phyloP scores from a whole-genome alignment of 306 rosid species.

The Cucumis melo region DNA sequence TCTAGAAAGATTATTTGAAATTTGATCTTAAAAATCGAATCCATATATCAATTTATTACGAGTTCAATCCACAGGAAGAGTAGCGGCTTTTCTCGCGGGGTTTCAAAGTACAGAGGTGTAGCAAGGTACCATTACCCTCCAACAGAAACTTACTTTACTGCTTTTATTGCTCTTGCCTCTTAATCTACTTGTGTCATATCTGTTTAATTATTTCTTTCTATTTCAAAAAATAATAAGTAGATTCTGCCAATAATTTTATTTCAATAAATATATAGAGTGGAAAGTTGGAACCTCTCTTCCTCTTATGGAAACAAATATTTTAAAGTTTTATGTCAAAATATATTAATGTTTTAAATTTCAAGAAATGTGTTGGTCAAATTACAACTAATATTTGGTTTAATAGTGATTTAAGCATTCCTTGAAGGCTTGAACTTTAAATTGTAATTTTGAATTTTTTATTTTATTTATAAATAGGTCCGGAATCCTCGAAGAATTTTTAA shows the following conservation, averaged over 20 bases:
- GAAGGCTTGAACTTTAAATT: too few relatives aligned
- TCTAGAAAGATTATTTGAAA: background rate
- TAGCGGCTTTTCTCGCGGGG: conserved; percentile 96
- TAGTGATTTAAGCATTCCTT: too few relatives aligned
- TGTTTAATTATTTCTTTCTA: background rate
- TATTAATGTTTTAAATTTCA: too few relatives aligned
- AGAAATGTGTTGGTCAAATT: too few relatives aligned
- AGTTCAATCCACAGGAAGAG: conserved; percentile 46
- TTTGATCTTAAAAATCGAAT: background rate
- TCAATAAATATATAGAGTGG: too few relatives aligned
- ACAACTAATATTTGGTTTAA: too few relatives aligned
- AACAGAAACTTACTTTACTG: background rate
- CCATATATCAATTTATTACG: too few relatives aligned
- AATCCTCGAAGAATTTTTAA: too few relatives aligned
- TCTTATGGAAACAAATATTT: background rate
- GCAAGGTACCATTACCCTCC: conserved; percentile 47
- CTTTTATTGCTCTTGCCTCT: too few relatives aligned
- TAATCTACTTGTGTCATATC: background rate
- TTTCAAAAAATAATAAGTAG: background rate
- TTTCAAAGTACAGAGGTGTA: conserved; percentile 87
- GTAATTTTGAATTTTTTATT: background rate
- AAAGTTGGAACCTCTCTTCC: background rate
- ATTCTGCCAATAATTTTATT: background rate
- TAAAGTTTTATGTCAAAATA: too few relatives aligned
- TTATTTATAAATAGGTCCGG: too few relatives aligned